Percentiles rank a stretch among this genome's conserved stretches.
Conservation (phyloP, 306 rosid genomes). For the Glycine latifolia region DNA sequence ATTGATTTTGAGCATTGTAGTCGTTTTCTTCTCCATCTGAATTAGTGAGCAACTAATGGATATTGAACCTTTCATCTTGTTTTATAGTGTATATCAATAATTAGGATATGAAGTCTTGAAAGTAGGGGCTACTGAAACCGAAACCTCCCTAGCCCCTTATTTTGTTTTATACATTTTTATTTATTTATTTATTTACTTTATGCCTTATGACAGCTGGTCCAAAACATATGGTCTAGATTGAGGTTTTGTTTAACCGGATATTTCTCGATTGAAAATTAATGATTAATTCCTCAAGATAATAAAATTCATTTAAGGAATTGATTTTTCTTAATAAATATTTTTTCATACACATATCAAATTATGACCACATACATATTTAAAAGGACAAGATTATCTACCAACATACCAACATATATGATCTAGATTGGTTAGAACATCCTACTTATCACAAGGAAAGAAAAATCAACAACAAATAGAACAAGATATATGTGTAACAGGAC, state of each 20-base stretch:
- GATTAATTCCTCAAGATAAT: too few relatives aligned
- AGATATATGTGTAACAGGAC: background rate
- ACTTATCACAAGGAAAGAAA: slow-evolving; percentile 8
- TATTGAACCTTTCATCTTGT: slow-evolving; percentile 35
- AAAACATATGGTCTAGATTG: background rate
- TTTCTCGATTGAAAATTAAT: too few relatives aligned
- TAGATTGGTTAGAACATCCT: slow-evolving; percentile 21
- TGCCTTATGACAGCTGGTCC: background rate
- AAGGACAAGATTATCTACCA: too few relatives aligned
- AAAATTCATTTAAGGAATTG: too few relatives aligned
- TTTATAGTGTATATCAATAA: slow-evolving; percentile 23
- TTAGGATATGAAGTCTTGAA: slow-evolving; percentile 15
- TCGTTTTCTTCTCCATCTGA: slow-evolving; percentile 40
- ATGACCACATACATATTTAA: too few relatives aligned
- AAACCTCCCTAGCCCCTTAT: slow-evolving; percentile 32
- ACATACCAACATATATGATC: too few relatives aligned
- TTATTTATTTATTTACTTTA: background rate
- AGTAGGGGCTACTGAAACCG: slow-evolving; percentile 1
- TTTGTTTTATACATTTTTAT: background rate
- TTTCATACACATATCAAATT: too few relatives aligned
- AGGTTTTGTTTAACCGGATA: too few relatives aligned
- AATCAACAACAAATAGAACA: slow-evolving; percentile 4
- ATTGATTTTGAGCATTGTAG: slow-evolving; percentile 39
- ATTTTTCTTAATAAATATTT: too few relatives aligned
- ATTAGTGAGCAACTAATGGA: slow-evolving; percentile 31